Percentiles rank a stretch among this genome's conserved stretches.
These are phyloP conservation scores for Trichoderma semiorbis DNA, from an alignment of 2,329 filamentous ascomycete genomes.

Conservation along the genomic window DNA sequence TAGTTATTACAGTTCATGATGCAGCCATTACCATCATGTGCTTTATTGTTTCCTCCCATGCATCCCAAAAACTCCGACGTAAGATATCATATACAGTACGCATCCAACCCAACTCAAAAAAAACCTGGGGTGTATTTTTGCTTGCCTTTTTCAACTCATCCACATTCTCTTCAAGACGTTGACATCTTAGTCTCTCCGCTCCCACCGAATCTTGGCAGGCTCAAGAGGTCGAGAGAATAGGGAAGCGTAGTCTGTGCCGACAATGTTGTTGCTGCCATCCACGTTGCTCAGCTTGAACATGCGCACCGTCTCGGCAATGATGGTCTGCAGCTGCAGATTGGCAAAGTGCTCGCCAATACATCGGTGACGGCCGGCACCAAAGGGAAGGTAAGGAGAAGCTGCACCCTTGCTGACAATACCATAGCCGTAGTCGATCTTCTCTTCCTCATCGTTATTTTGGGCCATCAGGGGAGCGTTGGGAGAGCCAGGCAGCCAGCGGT, in stretches of 20 bases:
- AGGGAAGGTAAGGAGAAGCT: conserved; percentile 85
- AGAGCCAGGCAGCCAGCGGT: conserved; percentile 76
- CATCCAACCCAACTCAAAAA: conserved; percentile 46
- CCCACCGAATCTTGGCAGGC: conserved; percentile 71
- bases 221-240: conserved; percentile 71
- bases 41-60: conserved; percentile 4
- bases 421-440: conserved; percentile 90
- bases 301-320: conserved; percentile 72
- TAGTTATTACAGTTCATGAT: conserved; percentile 14
- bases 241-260: conserved; percentile 65
- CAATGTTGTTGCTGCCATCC: conserved; percentile 65
- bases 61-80: conserved; percentile 16
- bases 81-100: conserved; percentile 14
- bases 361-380: conserved; percentile 86
- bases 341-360: conserved; percentile 98
- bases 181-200: conserved; percentile 54
- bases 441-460: conserved; percentile 57
- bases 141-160: not conserved
- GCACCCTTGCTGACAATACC: conserved; percentile 89
- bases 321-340: conserved; percentile 85
- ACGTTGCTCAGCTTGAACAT: conserved; percentile 76
- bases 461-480: conserved; percentile 49
- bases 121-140: conserved; percentile 45
- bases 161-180: not conserved
- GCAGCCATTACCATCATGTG: conserved; percentile 13